Conservation (phyloP, 352 stramenopile genomes). For the Globisporangium spinosum region DNA sequence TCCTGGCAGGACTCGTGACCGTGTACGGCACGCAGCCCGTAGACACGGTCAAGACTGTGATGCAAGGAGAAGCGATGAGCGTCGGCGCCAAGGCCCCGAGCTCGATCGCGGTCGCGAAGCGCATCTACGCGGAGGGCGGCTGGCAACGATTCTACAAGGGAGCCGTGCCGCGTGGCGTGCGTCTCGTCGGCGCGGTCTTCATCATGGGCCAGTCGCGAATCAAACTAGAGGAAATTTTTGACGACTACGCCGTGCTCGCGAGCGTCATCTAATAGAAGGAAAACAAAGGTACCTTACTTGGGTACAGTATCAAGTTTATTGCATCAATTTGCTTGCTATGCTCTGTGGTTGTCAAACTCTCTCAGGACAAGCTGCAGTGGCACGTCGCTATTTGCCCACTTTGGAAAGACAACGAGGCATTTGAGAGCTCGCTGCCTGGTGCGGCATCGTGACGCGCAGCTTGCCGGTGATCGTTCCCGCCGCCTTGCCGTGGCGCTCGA, state of each 20-base stretch:
- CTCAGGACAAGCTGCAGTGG: slow-evolving; percentile 51
- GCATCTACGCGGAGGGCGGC: slow-evolving; percentile 51
- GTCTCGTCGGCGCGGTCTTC: slow-evolving; percentile 79
- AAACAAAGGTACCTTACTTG: slow-evolving; percentile 6
- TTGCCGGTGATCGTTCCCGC: slow-evolving; percentile 50
- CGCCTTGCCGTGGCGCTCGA: slow-evolving; percentile 52
- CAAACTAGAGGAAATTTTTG: slow-evolving; percentile 65
- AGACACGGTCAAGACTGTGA: slow-evolving; percentile 84
- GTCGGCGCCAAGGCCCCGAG: slow-evolving; percentile 34
- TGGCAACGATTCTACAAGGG: slow-evolving; percentile 64
- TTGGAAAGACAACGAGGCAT: slow-evolving; percentile 23
- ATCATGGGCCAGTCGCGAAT: slow-evolving; percentile 75
- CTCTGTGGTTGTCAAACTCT: slow-evolving; percentile 3
- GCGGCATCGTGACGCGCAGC: slow-evolving; percentile 54
- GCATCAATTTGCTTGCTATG: neutral
- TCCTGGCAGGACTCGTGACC: slow-evolving; percentile 66
- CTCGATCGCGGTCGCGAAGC: slow-evolving; percentile 36
- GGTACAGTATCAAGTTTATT: slow-evolving; percentile 11
- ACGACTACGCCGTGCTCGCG: slow-evolving; percentile 56
- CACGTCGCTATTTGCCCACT: slow-evolving; percentile 34
- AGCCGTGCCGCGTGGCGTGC: slow-evolving; percentile 65
- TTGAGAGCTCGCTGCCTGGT: slow-evolving; percentile 31
- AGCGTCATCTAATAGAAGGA: slow-evolving; percentile 14
- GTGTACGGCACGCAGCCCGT: slow-evolving; percentile 76
- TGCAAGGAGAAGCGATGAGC: slow-evolving; percentile 71